Evolutionary conservation across 1,284 basidiomycete genomes (phyloP).

Genomic region (Cyathus pygmaeus): DNA sequence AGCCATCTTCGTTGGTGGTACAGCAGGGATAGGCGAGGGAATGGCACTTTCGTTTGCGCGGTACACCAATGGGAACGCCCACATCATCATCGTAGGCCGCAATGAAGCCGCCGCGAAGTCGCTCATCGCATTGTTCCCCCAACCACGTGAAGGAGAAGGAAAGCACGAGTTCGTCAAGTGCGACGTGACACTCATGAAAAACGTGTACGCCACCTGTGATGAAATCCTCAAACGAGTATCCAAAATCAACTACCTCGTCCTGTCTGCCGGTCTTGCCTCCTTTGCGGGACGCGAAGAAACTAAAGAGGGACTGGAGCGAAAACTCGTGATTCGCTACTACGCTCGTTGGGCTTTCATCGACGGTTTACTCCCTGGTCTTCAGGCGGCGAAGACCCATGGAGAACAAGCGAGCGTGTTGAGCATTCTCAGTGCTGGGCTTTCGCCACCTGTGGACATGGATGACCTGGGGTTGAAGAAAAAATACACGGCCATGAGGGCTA

Average conservation of each 20-base stretch:
- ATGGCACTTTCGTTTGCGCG: conserved; percentile 38
- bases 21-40: conserved; percentile 48
- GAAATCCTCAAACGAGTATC: conserved; percentile 30
- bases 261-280: conserved; percentile 41
- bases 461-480: conserved; percentile 45
- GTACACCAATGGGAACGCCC: conserved; percentile 40
- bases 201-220: conserved; percentile 35
- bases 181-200: conserved; percentile 49
- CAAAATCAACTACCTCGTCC: conserved; percentile 50
- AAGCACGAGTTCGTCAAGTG: conserved; percentile 46
- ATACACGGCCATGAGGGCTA: conserved; percentile 19
- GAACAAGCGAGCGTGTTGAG: conserved; percentile 49
- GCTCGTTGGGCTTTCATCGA: conserved; percentile 37
- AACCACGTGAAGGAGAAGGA: conserved; percentile 2
- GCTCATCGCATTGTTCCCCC: conserved; percentile 44
- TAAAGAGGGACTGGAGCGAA: conserved; percentile 48
- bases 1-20: conserved; percentile 49
- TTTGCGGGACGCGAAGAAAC: conserved; percentile 45
- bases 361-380: conserved; percentile 35
- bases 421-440: conserved; percentile 43
- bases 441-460: conserved; percentile 39
- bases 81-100: conserved; percentile 38
- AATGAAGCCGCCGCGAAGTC: conserved; percentile 40
- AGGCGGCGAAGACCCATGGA: conserved; percentile 29
- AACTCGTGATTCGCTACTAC: conserved; percentile 39